Conservation (phyloP, 768 basidiomycete genomes). For the Obba rivulosa region DNA sequence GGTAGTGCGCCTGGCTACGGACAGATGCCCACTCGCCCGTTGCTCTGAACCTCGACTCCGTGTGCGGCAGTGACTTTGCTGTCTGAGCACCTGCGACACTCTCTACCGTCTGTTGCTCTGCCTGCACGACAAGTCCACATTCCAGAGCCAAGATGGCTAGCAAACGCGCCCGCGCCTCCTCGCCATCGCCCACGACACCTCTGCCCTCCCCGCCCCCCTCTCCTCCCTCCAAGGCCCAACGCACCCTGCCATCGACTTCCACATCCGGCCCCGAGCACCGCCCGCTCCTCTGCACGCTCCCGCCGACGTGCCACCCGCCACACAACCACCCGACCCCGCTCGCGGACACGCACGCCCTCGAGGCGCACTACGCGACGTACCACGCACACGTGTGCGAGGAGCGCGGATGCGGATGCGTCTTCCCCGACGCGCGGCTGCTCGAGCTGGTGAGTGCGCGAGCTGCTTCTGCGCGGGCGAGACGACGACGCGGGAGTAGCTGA, state of each 20-base stretch:
- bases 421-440: slow-evolving; percentile 75
- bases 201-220: slow-evolving; percentile 11
- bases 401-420: slow-evolving; percentile 68
- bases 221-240: slow-evolving; percentile 15
- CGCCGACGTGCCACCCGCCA: slow-evolving; percentile 72
- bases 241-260: slow-evolving; percentile 11
- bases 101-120: too few relatives aligned
- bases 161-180: background rate
- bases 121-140: background rate
- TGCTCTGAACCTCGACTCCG: too few relatives aligned
- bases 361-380: slow-evolving; percentile 77
- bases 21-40: too few relatives aligned
- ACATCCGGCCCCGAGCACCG: slow-evolving; percentile 10
- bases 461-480: too few relatives aligned
- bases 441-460: slow-evolving; percentile 58
- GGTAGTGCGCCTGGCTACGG: too few relatives aligned
- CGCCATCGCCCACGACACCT: background rate
- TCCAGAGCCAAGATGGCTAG: background rate
- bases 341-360: slow-evolving; percentile 61
- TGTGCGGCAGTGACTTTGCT: too few relatives aligned
- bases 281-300: slow-evolving; percentile 64
- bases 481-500: background rate
- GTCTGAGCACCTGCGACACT: too few relatives aligned
- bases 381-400: slow-evolving; percentile 81
- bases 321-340: slow-evolving; percentile 57